Percentiles rank a stretch among this genome's conserved stretches.
phyloP scores from a whole-genome alignment of 768 basidiomycete species.

The Mrakia blollopis region DNA sequence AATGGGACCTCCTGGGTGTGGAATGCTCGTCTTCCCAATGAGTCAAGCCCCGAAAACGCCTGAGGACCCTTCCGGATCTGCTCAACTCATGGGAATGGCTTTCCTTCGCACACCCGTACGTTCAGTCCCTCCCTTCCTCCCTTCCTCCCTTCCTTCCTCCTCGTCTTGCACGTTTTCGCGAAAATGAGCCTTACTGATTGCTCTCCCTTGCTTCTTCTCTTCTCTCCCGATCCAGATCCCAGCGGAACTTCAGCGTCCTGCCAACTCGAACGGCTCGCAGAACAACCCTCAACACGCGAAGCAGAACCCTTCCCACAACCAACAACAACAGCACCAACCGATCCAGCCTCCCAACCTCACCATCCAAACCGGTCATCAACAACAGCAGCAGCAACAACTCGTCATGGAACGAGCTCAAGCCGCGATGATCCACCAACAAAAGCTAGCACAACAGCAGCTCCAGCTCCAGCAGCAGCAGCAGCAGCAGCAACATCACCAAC shows the following conservation, averaged over 20 bases:
- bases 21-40: conserved; percentile 18
- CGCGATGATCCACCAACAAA: neutral
- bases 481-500: neutral
- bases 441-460: neutral
- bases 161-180: too few relatives aligned
- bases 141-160: too few relatives aligned
- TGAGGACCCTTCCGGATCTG: neutral
- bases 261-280: neutral
- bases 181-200: neutral
- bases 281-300: neutral
- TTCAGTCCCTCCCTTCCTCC: neutral
- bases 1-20: conserved; percentile 6
- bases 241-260: neutral
- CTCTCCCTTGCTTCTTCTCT: neutral
- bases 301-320: neutral
- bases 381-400: neutral
- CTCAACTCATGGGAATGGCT: conserved; percentile 14
- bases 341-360: neutral
- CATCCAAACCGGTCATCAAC: neutral
- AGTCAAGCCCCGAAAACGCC: neutral
- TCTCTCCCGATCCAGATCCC: neutral
- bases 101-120: conserved; percentile 15
- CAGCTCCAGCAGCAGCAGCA: conserved; percentile 12
- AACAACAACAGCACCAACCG: neutral
- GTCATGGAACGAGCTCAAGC: neutral